Evolutionary conservation across 2,329 filamentous ascomycete genomes (phyloP).

Genomic region (Monosporascus sp.): DNA sequence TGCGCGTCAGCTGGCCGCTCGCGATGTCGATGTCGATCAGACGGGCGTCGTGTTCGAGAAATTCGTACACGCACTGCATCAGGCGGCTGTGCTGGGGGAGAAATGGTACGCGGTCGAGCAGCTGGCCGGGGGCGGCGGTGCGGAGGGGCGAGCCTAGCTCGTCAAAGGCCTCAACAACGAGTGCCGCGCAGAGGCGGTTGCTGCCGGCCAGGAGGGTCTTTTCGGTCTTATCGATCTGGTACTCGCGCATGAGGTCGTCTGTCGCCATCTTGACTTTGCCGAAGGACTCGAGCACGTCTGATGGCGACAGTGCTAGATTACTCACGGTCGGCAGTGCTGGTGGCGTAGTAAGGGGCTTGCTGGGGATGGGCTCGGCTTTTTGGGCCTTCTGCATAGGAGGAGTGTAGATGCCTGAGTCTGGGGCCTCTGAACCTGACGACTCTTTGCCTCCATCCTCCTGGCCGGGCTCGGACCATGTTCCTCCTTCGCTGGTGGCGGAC

Average conservation of each 20-base stretch:
- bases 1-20: slow-evolving; percentile 11
- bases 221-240: background rate
- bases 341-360: no score
- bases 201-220: slow-evolving; percentile 1
- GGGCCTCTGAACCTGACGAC: no score
- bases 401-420: no score
- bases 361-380: no score
- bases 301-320: no score
- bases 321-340: no score
- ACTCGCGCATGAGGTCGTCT: slow-evolving; percentile 2
- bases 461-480: no score
- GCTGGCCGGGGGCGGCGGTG: slow-evolving; percentile 2
- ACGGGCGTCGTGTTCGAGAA: slow-evolving; percentile 5
- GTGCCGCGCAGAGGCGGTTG: slow-evolving; percentile 2
- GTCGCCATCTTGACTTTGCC: slow-evolving; percentile 3
- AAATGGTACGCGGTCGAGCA: slow-evolving; percentile 1
- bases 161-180: slow-evolving; percentile 8
- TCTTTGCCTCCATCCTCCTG: no score
- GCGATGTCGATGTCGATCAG: slow-evolving; percentile 2
- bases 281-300: no score
- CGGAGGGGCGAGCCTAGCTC: slow-evolving; percentile 3
- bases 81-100: slow-evolving; percentile 1
- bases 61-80: slow-evolving; percentile 4
- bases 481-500: no score
- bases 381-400: no score